Evolutionary conservation across 2,329 filamentous ascomycete species (phyloP).

Genomic region (Ophiostoma perfectum): DNA sequence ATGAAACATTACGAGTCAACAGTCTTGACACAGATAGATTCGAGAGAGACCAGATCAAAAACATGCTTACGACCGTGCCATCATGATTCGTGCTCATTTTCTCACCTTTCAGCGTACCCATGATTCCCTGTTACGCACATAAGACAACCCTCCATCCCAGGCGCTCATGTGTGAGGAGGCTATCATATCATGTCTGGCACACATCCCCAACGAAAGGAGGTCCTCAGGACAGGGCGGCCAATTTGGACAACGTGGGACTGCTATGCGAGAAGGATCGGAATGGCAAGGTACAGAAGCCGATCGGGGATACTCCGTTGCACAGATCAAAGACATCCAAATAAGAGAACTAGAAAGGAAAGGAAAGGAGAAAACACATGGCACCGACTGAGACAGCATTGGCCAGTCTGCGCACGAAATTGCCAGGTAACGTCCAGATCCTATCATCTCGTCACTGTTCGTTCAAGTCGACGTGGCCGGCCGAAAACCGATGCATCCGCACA

Average conservation of each 20-base stretch:
- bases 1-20: background rate
- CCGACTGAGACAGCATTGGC: constrained; percentile 14
- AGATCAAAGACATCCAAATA: background rate
- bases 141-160: background rate
- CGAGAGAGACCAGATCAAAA: background rate
- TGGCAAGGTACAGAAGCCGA: background rate
- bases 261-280: background rate
- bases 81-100: background rate
- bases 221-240: background rate
- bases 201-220: too few species aligned
- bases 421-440: background rate
- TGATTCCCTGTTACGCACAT: background rate
- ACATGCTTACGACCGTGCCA: background rate
- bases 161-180: too few species aligned
- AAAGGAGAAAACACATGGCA: constrained; percentile 15
- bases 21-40: background rate
- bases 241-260: background rate
- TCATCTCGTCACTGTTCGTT: background rate
- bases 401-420: constrained; percentile 16
- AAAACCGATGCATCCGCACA: background rate
- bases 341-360: too few species aligned
- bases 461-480: background rate
- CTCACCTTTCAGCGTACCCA: background rate
- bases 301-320: background rate
- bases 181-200: too few species aligned